These are phyloP conservation scores for Suillus placidus DNA, from an alignment of 768 basidiomycete species.

Conservation along the genomic window DNA sequence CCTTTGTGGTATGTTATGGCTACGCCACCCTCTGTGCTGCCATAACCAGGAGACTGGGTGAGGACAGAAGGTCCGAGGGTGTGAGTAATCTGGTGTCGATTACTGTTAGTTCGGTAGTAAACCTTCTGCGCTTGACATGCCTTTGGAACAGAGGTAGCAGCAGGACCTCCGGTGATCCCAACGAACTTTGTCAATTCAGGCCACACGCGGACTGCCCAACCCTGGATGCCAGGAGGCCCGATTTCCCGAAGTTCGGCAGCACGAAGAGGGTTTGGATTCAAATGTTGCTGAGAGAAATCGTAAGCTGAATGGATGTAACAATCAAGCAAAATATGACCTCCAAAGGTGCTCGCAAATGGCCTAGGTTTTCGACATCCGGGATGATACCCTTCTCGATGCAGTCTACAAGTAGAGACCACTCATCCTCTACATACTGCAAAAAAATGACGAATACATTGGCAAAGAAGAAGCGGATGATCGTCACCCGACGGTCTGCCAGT, in stretches of 20 bases:
- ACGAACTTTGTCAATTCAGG: slow-evolving; percentile 8
- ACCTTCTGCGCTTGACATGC: neutral
- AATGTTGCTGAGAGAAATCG: slow-evolving; percentile 9
- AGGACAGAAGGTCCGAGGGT: slow-evolving; percentile 12
- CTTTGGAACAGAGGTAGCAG: slow-evolving; percentile 11
- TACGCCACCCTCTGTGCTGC: slow-evolving; percentile 8
- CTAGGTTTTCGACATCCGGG: slow-evolving; percentile 19
- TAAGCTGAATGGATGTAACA: neutral
- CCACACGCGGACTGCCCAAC: slow-evolving; percentile 13
- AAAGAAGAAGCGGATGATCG: slow-evolving; percentile 6
- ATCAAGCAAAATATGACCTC: slow-evolving; percentile 9
- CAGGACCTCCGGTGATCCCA: slow-evolving; percentile 11
- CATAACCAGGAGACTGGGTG: slow-evolving; percentile 7
- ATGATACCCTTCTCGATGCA: slow-evolving; percentile 19
- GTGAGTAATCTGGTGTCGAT: neutral
- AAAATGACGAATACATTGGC: slow-evolving; percentile 17
- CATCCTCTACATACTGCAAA: slow-evolving; percentile 19
- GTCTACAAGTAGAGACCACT: slow-evolving; percentile 21
- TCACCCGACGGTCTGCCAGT: slow-evolving; percentile 13
- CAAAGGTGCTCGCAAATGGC: slow-evolving; percentile 17
- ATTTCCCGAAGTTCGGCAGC: slow-evolving; percentile 22
- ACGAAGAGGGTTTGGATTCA: slow-evolving; percentile 19
- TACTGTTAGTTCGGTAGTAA: neutral
- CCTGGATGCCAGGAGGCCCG: slow-evolving; percentile 1
- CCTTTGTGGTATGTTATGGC: slow-evolving; percentile 4